Percentiles rank a stretch among this genome's conserved stretches.
Conservation (phyloP, 345 rosid species). For the Abelmoschus esculentus region DNA sequence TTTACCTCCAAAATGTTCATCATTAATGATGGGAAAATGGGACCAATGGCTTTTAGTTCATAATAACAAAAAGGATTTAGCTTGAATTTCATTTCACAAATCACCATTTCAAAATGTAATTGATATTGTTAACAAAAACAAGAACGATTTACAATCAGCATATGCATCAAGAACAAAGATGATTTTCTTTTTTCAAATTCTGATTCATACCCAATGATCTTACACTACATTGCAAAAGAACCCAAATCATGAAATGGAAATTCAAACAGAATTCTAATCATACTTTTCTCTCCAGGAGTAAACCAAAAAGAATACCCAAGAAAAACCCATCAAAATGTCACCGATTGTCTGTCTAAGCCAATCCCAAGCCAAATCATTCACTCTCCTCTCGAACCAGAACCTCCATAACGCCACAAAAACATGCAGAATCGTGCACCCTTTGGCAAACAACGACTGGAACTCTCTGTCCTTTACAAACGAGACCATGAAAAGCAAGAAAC, state of each 20-base stretch:
- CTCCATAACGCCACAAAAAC: slow-evolving; percentile 52
- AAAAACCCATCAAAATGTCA: slow-evolving; percentile 41
- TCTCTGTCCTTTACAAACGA: too few relatives aligned
- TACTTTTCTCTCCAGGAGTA: slow-evolving; percentile 73
- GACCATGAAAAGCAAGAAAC: too few relatives aligned
- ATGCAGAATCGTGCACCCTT: slow-evolving; percentile 52
- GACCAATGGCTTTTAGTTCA: too few relatives aligned
- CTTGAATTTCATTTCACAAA: background rate
- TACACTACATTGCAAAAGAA: background rate
- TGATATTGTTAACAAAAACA: background rate
- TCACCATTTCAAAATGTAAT: background rate
- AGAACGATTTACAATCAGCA: background rate
- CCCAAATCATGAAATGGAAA: background rate
- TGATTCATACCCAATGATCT: background rate
- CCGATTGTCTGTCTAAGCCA: slow-evolving; percentile 50
- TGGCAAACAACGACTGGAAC: slow-evolving; percentile 32
- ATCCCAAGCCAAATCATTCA: slow-evolving; percentile 59
- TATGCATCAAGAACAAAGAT: slow-evolving; percentile 6
- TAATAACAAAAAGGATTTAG: background rate
- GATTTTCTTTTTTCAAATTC: background rate
- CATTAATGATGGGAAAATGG: too few relatives aligned
- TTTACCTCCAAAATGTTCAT: background rate
- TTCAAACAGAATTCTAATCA: slow-evolving; percentile 27
- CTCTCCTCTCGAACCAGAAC: slow-evolving; percentile 46
- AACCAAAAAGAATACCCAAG: slow-evolving; percentile 60